Evolutionary conservation across 768 basidiomycete species (phyloP), one percentile per base, ranked within the genome.

Genomic region (Lentinus tigrinus): DNA sequence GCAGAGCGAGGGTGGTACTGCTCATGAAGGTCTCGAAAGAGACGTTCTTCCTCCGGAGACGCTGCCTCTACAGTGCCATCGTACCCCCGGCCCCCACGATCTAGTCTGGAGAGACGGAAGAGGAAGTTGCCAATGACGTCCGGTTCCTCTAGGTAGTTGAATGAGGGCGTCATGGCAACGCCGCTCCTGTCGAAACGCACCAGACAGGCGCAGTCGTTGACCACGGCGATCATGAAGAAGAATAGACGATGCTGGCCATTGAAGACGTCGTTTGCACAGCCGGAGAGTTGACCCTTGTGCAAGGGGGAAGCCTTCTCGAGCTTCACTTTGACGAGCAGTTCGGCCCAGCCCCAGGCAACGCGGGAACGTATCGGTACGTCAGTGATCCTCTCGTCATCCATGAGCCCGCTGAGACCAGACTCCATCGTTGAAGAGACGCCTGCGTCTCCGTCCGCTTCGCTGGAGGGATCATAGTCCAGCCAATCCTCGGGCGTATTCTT

Each of bases 181-280:
- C 71, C 75, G 4, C 67, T 51, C 3, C 74, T 65, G 52, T 76
- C 75, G 52, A 65, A 63, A 3, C 68, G 65, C 26, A 77, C 61
- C 37, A 75, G 51, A 4, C 73, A 67, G 10, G 61, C 71, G 23
- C 53, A 52, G 0, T 62, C 60, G 34, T 65, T 61, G 17, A 44
- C 58, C 28, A 76, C 61, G 42, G 62, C 64, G 31, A 74, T 31
- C 1, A 66, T 52, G 61, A 75, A 74, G 3, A 57, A 40, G 31
- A 65, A 67, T 0, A 52, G 60, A 6, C 74, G 70, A 44, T 69
- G 66, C 50, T 73, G 74, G 11, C 64, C 56, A 16, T 60, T 52
- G 31, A 60, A 57, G 49, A 61, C 51, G 10, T 66, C 66, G 16
- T 58, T 64, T 5, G 65, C 61, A 26, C 70, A 31, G 7, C 11